phyloP scores from a whole-genome alignment of 805 yeast genomes.

The Debaryomyces tyrocola region DNA sequence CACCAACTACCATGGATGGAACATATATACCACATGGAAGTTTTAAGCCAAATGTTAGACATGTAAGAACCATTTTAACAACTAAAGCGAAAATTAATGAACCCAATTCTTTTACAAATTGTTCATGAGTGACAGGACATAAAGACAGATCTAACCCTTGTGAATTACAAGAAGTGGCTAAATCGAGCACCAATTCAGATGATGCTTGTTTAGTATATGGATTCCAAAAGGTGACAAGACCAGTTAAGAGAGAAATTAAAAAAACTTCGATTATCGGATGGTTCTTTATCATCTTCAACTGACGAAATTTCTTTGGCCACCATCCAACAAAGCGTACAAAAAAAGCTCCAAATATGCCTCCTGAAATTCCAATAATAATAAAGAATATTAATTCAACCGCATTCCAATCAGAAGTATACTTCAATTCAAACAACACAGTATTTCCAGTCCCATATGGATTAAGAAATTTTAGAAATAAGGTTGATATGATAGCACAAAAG shows the following conservation, averaged over 20 bases:
- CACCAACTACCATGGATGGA: slow-evolving; percentile 65
- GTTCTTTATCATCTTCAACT: slow-evolving; percentile 26
- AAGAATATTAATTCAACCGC: slow-evolving; percentile 47
- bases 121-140: slow-evolving; percentile 25
- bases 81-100: slow-evolving; percentile 41
- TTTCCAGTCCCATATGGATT: slow-evolving; percentile 63
- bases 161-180: slow-evolving; percentile 51
- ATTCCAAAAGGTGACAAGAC: slow-evolving; percentile 47
- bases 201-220: slow-evolving; percentile 50
- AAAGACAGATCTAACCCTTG: slow-evolving; percentile 24
- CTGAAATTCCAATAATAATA: slow-evolving; percentile 48
- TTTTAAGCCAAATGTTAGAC: slow-evolving; percentile 56
- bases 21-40: slow-evolving; percentile 63
- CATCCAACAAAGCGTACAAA: slow-evolving; percentile 48
- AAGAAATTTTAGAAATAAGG: slow-evolving; percentile 50
- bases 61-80: slow-evolving; percentile 46
- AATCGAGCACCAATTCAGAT: slow-evolving; percentile 47
- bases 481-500: slow-evolving; percentile 55
- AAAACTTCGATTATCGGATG: slow-evolving; percentile 48
- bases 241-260: slow-evolving; percentile 45
- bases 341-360: slow-evolving; percentile 54
- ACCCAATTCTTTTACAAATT: slow-evolving; percentile 30
- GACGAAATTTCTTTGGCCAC: slow-evolving; percentile 46
- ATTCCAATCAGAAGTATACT: slow-evolving; percentile 52
- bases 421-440: slow-evolving; percentile 53